Evolutionary conservation across 768 basidiomycete species (phyloP), one percentile per base, ranked within the genome.

Genomic region (Termitomyces sp.): DNA sequence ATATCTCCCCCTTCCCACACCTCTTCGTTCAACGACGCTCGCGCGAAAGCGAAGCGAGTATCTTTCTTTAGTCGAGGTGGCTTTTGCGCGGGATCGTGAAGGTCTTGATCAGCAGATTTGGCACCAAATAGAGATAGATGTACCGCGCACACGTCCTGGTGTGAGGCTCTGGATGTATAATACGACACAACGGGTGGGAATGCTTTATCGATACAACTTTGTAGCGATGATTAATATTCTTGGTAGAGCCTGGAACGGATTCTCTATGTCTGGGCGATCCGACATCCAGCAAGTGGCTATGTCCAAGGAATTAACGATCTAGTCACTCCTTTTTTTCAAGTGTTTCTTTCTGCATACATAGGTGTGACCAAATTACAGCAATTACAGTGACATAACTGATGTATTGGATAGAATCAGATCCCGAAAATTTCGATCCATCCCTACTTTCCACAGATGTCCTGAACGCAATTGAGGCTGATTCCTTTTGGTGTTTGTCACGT

Each of bases 271-370:
- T 98, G 97, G 96, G 97, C 97, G 12, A 97, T 98, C 65, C 84
- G 97, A 60, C 97, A 98, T 75, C 97, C 97, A 0, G 96, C 97
- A 4, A 94, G 91, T 56, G 97, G 97, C 10, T 98, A 99, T 70
- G 97, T 99, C 5, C 97, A 99, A 70, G 97, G 97, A 23, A 99
- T 99, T 71, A 98, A 99, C 69, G 97, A 99, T 68, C 86, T 99
- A 33, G 97, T 87, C 1, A 96, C 93, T 3, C 97, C 97, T 0
- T 99, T 99, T 73, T 98, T 96, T 66, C 91, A 98, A 72, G 92
- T 98, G 5, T 99, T 98, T 68, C 78, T 99, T 27, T 92, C 91
- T 31, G 87, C 90, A 52, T 99, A 98, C 68, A 94, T 98, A 54
- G 91, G 95, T 92, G 62, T 44, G 76, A 70, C 54, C 32, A 54